Conservation (phyloP, 1,139 yeast species). For the Candida frijolesensis region DNA sequence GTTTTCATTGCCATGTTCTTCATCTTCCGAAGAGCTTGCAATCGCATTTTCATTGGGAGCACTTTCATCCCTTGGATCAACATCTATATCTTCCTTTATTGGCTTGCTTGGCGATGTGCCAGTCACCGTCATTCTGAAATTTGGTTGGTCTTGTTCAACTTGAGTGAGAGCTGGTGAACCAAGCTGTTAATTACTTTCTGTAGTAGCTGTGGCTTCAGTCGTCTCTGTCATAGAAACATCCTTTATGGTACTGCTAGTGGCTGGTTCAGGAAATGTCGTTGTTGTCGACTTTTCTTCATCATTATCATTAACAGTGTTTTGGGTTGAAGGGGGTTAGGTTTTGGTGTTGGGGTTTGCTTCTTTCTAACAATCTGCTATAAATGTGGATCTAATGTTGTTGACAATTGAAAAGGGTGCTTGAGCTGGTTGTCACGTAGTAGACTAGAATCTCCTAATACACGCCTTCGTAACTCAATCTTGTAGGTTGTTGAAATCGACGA, state of each 20-base stretch:
- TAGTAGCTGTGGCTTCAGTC: too few relatives aligned
- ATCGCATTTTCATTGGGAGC: not conserved
- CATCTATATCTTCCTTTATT: conserved; percentile 21
- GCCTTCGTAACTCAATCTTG: too few relatives aligned
- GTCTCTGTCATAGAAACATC: too few relatives aligned
- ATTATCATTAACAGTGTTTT: conserved; percentile 4
- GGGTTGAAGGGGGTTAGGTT: conserved; percentile 22
- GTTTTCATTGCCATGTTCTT: conserved; percentile 23
- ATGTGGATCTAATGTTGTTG: too few relatives aligned
- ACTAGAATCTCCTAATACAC: too few relatives aligned
- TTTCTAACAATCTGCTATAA: conserved; percentile 24
- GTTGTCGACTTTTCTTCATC: not conserved
- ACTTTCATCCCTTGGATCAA: conserved; percentile 34
- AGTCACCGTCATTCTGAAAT: conserved; percentile 11
- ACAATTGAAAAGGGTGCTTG: too few relatives aligned
- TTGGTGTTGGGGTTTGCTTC: conserved; percentile 17
- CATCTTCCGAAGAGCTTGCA: conserved; percentile 18
- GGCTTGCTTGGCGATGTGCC: conserved; percentile 4
- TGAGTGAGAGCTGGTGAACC: conserved; percentile 9
- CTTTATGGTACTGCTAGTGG: not conserved
- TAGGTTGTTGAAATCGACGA: too few relatives aligned
- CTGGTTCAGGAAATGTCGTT: not conserved
- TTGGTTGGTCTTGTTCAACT: not conserved
- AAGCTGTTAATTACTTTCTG: conserved; percentile 1
- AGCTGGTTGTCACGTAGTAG: too few relatives aligned